Conservation (phyloP, 768 basidiomycete species). For the Sporobolomyces phaffii region DNA sequence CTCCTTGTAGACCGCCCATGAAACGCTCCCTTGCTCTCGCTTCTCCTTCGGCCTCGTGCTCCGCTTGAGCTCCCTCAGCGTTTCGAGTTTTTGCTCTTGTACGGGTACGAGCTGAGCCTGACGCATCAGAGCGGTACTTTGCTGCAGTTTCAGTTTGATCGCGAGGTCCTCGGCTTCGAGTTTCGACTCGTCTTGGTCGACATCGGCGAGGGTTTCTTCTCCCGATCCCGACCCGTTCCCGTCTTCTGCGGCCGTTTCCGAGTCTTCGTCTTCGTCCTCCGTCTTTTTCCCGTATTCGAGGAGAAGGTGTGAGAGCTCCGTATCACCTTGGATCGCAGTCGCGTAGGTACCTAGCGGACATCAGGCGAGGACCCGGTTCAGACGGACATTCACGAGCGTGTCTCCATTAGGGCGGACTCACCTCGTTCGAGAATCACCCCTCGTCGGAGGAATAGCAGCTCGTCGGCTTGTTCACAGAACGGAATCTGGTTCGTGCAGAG, state of each 20-base stretch:
- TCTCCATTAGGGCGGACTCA: slow-evolving; percentile 33
- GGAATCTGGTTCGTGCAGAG: slow-evolving; percentile 51
- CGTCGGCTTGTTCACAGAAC: slow-evolving; percentile 48
- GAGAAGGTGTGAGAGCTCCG: slow-evolving; percentile 51
- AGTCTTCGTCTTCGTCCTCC: slow-evolving; percentile 42
- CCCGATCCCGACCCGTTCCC: slow-evolving; percentile 42
- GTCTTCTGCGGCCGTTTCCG: slow-evolving; percentile 30
- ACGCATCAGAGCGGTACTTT: slow-evolving; percentile 34
- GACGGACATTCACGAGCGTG: slow-evolving; percentile 11
- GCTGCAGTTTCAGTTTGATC: slow-evolving; percentile 38
- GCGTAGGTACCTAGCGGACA: slow-evolving; percentile 44
- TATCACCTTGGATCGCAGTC: slow-evolving; percentile 43
- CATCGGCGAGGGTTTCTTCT: slow-evolving; percentile 37
- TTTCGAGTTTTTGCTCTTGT: slow-evolving; percentile 36
- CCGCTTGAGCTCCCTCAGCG: slow-evolving; percentile 30
- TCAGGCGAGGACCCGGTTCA: too few species aligned
- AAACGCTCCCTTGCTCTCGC: slow-evolving; percentile 48
- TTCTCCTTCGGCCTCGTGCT: slow-evolving; percentile 41
- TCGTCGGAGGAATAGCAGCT: slow-evolving; percentile 49
- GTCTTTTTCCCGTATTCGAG: slow-evolving; percentile 54
- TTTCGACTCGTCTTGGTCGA: slow-evolving; percentile 40
- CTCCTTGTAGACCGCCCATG: slow-evolving; percentile 46
- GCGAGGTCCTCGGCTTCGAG: slow-evolving; percentile 41
- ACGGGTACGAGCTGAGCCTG: slow-evolving; percentile 44
- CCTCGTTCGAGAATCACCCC: slow-evolving; percentile 49